phyloP scores from a whole-genome alignment of 225 moss, liverwort and hornwort genomes.

The Pleurozium schreberi region DNA sequence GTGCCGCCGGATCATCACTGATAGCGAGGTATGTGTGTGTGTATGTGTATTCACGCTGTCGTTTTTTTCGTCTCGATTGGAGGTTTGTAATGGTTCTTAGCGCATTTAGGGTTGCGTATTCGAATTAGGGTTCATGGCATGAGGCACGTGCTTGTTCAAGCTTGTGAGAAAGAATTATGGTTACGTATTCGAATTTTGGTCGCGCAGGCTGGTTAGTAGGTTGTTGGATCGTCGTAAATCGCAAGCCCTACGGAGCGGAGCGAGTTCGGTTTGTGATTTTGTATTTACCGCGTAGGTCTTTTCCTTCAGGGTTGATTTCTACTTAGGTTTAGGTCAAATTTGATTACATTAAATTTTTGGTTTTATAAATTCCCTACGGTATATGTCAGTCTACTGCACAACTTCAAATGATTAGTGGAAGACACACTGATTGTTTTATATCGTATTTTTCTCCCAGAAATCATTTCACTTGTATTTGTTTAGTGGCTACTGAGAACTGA shows the following conservation, averaged over 20 bases:
- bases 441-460: not conserved
- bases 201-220: not conserved
- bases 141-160: not conserved
- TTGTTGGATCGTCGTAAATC: not conserved
- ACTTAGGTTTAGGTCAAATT: not conserved
- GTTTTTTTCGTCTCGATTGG: not conserved
- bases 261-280: not conserved
- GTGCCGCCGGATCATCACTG: slow-evolving; percentile 49
- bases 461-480: not conserved
- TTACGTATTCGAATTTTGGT: too few relatives aligned
- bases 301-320: not conserved
- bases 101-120: not conserved
- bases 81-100: not conserved
- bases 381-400: not conserved
- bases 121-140: not conserved
- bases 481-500: not conserved
- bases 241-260: not conserved
- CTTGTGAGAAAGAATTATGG: not conserved
- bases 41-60: not conserved
- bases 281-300: too few relatives aligned
- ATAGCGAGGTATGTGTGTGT: not conserved
- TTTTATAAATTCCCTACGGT: not conserved
- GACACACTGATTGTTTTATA: not conserved
- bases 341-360: too few relatives aligned
- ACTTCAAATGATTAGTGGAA: not conserved